Base-by-base conservation (phyloP, 257 asterid species). In the Forsythia viridissima region DNA sequence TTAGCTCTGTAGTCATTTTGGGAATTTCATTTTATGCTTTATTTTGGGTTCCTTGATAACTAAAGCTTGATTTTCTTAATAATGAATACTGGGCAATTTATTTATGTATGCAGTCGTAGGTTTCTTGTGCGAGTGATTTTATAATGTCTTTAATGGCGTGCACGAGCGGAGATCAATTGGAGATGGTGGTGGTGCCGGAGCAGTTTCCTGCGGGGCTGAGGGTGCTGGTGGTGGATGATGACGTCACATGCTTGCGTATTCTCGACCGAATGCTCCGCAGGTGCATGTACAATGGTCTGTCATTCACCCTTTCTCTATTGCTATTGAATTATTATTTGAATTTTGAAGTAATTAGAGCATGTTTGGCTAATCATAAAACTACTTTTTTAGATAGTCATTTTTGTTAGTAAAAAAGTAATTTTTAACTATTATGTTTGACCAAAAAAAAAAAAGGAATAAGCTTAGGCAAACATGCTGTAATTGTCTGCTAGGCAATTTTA, bases 221-320 rank as follows among this genome's bases (percentile, higher is more conserved):
- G 89, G 96, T 92, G 66, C 81, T 91, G 78, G 92, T 89, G 77
- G 97, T 92, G 83, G 97, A 92, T 36, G 97, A 92, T 61, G 93
- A 89, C 84, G 41, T 87, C 73, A 78, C 79, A 72, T 92, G 96
- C 84, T 82, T 92, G 71, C 89, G 87, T 43, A 86, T 92, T 59
- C 80, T 92, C 34, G 96, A 92, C 83, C 88, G 82, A 78, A 92
- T 92, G 96, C 97, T 92, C 70, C 91, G 91, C 70, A 89, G 78
- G 80, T 92, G 97, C 92, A 77, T 83, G 85, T 92, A 92, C 75
- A 74, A 43, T 7, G 97, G 97, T 88, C 40, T 72, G 91, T 84
- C 34, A 24, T 76, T 5, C 43, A 59, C 68, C 51, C 34, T 71
- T 13, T 73, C 16, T 20, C 57, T 36, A 42, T 37, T 70, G 63